These are phyloP conservation scores for Cladorrhinum sp. DNA, from an alignment of 2,329 filamentous ascomycete genomes.

Conservation along the genomic window DNA sequence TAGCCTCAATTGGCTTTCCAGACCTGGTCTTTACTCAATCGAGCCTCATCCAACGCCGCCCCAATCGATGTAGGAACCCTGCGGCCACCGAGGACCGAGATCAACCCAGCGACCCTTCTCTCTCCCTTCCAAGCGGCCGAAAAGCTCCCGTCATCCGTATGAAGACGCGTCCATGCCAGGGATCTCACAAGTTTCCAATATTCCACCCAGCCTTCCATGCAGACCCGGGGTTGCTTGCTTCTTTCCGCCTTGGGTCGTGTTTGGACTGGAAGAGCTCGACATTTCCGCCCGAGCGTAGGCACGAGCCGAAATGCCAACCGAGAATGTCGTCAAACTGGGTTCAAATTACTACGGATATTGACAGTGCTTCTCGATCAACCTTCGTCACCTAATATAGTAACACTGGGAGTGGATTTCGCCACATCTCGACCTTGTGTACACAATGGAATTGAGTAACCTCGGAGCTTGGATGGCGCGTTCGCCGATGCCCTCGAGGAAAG, in stretches of 20 bases:
- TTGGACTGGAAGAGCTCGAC: constrained; percentile 19
- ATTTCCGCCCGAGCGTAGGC: constrained; percentile 9
- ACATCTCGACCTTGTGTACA: constrained; percentile 4
- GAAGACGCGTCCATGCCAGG: background rate
- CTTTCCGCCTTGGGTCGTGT: constrained; percentile 1
- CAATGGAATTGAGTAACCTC: constrained; percentile 16
- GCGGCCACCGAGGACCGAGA: background rate
- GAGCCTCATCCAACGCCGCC: background rate
- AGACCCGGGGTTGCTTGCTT: background rate
- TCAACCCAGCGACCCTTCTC: background rate
- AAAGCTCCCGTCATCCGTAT: background rate
- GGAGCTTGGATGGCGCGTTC: constrained; percentile 11
- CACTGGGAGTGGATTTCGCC: constrained; percentile 15
- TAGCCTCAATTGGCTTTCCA: constrained; percentile 19
- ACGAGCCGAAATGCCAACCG: constrained; percentile 24
- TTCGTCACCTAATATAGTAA: constrained; percentile 21
- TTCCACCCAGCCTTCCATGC: background rate
- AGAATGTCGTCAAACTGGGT: constrained; percentile 11
- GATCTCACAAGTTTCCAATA: background rate
- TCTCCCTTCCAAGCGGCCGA: background rate
- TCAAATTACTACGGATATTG: constrained; percentile 25
- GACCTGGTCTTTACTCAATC: background rate
- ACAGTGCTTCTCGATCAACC: constrained; percentile 11
- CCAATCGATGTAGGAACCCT: background rate
- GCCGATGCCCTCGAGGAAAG: constrained; percentile 8